Conservation (phyloP, 2,329 filamentous ascomycete species). For the Monosporascus sp. region DNA sequence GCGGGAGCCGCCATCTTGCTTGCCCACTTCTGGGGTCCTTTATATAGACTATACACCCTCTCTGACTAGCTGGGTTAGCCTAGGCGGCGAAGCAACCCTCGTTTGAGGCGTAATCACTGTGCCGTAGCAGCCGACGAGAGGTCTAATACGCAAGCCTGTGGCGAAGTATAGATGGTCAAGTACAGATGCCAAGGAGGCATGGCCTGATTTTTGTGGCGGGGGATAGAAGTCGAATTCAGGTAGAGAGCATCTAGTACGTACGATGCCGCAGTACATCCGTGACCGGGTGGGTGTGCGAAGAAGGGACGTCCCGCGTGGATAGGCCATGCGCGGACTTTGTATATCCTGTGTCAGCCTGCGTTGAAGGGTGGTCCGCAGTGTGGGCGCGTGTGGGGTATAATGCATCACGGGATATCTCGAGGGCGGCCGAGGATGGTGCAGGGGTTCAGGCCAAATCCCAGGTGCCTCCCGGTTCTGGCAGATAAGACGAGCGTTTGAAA, state of each 20-base stretch:
- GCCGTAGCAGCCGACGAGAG: too few species aligned
- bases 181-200: neutral
- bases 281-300: neutral
- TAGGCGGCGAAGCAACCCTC: neutral
- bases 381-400: neutral
- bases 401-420: conserved; percentile 1
- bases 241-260: neutral
- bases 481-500: neutral
- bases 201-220: neutral
- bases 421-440: neutral
- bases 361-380: neutral
- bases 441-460: neutral
- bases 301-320: neutral
- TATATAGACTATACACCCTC: neutral
- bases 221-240: neutral
- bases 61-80: neutral
- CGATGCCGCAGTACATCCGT: neutral
- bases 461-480: neutral
- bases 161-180: neutral
- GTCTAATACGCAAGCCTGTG: neutral
- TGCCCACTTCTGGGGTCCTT: neutral
- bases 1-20: neutral
- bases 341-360: neutral
- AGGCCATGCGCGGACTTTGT: neutral
- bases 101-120: neutral